phyloP scores from a whole-genome alignment of 2,329 filamentous ascomycete genomes.

The Rhynchosporium agropyri region DNA sequence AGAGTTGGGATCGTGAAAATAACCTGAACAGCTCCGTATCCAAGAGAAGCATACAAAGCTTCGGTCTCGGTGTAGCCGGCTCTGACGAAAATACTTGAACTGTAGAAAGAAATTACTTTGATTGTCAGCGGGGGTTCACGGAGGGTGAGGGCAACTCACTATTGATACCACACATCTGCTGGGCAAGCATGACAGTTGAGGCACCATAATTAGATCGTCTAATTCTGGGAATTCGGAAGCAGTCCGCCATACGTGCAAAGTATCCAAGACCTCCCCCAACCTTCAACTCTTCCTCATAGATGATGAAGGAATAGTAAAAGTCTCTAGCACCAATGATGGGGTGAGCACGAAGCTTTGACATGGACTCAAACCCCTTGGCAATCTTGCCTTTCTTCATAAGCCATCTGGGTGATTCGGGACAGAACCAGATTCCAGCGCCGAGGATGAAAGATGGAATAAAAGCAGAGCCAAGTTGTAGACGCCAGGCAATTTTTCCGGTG shows the following conservation, averaged over 20 bases:
- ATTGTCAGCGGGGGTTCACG: constrained; percentile 27
- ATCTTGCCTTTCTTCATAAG: constrained; percentile 54
- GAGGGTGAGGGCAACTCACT: constrained; percentile 56
- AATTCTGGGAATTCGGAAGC: constrained; percentile 51
- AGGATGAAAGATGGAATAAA: constrained; percentile 63
- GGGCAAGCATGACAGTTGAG: constrained; percentile 59
- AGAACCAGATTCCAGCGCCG: constrained; percentile 62
- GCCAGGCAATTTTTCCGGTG: constrained; percentile 60
- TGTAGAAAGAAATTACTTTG: constrained; percentile 77
- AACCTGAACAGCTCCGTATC: constrained; percentile 66
- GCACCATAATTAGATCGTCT: constrained; percentile 59
- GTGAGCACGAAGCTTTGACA: constrained; percentile 63
- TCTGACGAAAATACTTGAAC: constrained; percentile 60
- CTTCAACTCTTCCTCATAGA: constrained; percentile 58
- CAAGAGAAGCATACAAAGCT: constrained; percentile 63
- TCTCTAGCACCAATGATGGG: constrained; percentile 63
- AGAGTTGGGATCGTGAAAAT: constrained; percentile 61
- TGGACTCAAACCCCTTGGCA: constrained; percentile 55
- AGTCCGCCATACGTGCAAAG: constrained; percentile 48
- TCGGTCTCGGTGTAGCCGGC: constrained; percentile 57
- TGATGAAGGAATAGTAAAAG: constrained; percentile 64
- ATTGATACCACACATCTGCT: constrained; percentile 57
- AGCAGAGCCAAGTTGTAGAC: constrained; percentile 65
- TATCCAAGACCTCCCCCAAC: constrained; percentile 52
- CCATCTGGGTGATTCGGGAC: constrained; percentile 68